Conservation (phyloP, 1,284 basidiomycete genomes). For the Boletus nobilissimus region DNA sequence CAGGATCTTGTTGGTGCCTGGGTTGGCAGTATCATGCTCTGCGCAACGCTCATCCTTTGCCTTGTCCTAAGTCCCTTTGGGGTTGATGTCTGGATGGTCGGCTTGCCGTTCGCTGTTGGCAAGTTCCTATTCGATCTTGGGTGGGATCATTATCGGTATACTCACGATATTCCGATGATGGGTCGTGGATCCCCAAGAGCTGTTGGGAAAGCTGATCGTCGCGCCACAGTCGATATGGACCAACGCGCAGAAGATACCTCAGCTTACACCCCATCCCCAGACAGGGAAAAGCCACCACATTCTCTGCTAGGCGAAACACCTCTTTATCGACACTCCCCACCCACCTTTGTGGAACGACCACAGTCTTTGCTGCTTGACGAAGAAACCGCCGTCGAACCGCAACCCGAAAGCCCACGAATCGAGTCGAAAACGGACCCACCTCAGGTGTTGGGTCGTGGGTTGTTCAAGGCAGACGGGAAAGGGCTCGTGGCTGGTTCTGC, state of each 20-base stretch:
- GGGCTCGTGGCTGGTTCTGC: neutral
- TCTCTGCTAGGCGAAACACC: no score
- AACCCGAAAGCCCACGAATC: neutral
- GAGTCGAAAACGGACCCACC: neutral
- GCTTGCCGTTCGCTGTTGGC: constrained; percentile 80
- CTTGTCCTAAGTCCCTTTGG: constrained; percentile 67
- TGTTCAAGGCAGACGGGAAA: neutral
- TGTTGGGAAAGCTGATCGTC: no score
- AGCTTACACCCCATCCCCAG: no score
- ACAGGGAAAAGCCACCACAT: no score
- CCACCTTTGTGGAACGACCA: neutral
- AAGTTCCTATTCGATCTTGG: no score
- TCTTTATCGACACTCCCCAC: no score
- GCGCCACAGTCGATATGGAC: no score
- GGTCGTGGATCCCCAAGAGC: constrained; percentile 18
- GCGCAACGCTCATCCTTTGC: constrained; percentile 59
- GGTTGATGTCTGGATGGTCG: constrained; percentile 83
- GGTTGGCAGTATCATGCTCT: constrained; percentile 59
- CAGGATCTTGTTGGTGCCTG: no score
- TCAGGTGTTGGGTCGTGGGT: no score
- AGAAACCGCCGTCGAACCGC: neutral
- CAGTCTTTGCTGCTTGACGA: constrained; percentile 10
- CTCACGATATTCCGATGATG: constrained; percentile 39
- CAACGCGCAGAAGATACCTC: neutral
- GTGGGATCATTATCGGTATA: constrained; percentile 65